Evolutionary conservation across 176 grass and related monocot species (phyloP).

Genomic region (Lolium rigidum): DNA sequence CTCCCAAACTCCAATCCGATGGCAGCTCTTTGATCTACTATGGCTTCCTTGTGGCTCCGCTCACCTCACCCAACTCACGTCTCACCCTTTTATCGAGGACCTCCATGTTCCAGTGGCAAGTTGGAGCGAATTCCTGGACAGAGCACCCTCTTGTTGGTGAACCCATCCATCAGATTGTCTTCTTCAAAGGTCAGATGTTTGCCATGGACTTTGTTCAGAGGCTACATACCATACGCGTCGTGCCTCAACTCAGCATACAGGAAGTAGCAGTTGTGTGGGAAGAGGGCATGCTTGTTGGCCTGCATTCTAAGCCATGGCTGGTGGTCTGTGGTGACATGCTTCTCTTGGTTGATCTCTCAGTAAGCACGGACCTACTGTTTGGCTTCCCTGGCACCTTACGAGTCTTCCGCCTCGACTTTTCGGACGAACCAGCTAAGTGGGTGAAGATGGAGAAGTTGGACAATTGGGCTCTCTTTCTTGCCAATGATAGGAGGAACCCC

Average conservation of each 20-base stretch:
- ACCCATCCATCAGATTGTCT: constrained; percentile 28
- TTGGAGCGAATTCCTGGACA: constrained; percentile 45
- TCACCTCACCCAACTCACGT: constrained; percentile 48
- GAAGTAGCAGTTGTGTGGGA: constrained; percentile 32
- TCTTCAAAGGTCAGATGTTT: constrained; percentile 58
- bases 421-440: constrained; percentile 31
- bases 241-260: constrained; percentile 33
- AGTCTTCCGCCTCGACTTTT: constrained; percentile 40
- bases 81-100: constrained; percentile 42
- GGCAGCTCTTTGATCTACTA: background rate
- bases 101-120: constrained; percentile 54
- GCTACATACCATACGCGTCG: constrained; percentile 38
- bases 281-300: background rate
- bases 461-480: constrained; percentile 55
- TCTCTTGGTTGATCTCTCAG: constrained; percentile 44
- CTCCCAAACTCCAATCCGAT: constrained; percentile 33
- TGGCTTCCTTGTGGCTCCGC: constrained; percentile 51
- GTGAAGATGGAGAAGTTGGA: constrained; percentile 54
- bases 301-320: constrained; percentile 28
- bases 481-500: constrained; percentile 13
- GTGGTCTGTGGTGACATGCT: constrained; percentile 58
- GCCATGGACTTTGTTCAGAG: constrained; percentile 39
- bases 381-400: constrained; percentile 30
- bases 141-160: background rate
- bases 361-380: background rate